Conservation (phyloP, 2,329 filamentous ascomycete genomes). For the Ophiosphaerella narmari region DNA sequence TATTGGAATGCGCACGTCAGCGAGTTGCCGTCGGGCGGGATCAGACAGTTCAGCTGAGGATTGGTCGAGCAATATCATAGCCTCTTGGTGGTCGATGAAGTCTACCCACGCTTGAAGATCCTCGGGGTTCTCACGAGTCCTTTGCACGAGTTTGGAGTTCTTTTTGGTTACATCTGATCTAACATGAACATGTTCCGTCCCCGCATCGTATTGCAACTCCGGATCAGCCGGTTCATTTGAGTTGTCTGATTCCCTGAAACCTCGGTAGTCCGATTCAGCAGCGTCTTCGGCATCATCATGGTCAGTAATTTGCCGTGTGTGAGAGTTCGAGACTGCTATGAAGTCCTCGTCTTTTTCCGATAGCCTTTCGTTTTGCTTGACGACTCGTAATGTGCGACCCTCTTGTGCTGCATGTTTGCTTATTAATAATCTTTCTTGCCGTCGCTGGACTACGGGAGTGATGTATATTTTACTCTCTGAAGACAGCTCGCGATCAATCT, state of each 20-base stretch:
- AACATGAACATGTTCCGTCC: slow-evolving; percentile 13
- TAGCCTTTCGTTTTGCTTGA: slow-evolving; percentile 13
- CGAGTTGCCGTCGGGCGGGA: slow-evolving; percentile 69
- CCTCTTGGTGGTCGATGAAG: slow-evolving; percentile 78
- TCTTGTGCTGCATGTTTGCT: slow-evolving; percentile 25
- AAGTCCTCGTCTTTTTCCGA: slow-evolving; percentile 30
- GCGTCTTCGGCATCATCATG: slow-evolving; percentile 16
- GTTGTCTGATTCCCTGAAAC: slow-evolving; percentile 35
- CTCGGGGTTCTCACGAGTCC: slow-evolving; percentile 67
- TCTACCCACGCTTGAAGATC: slow-evolving; percentile 76
- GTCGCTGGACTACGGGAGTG: slow-evolving; percentile 44
- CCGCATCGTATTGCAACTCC: slow-evolving; percentile 44
- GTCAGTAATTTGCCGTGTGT: slow-evolving; percentile 27
- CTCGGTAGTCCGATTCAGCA: slow-evolving; percentile 42
- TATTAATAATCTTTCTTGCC: slow-evolving; percentile 53
- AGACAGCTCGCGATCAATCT: slow-evolving; percentile 69
- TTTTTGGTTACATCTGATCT: slow-evolving; percentile 51
- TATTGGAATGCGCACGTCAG: slow-evolving; percentile 79
- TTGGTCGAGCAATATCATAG: slow-evolving; percentile 61
- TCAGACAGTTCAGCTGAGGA: slow-evolving; percentile 53
- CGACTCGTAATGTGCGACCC: slow-evolving; percentile 34
- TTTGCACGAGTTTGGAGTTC: slow-evolving; percentile 66
- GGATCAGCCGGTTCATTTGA: slow-evolving; percentile 32
- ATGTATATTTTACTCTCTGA: slow-evolving; percentile 54
- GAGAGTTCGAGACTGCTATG: slow-evolving; percentile 27